Base-by-base conservation (phyloP, 1,284 basidiomycete species). In the Exobasidium cylindrosporum region DNA sequence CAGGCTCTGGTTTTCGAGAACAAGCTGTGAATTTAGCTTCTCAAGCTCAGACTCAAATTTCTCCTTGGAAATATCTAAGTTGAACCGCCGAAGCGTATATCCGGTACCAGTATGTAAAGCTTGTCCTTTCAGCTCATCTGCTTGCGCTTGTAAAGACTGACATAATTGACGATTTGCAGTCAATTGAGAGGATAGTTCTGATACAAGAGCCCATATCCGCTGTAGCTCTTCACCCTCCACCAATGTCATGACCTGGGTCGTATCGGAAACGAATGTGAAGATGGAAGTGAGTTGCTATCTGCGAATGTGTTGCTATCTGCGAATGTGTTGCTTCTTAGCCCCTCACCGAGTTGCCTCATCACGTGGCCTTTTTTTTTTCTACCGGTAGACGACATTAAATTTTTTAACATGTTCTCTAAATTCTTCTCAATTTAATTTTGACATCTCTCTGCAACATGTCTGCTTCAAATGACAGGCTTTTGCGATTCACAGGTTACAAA, bases 21-120 rank as follows among this genome's bases (percentile, higher is more conserved):
- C 87, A 43, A 93, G 87, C 66, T 91, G 89, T 0, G 92, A 91
- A 77, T 93, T 94, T 75, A 87, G 85, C 29, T 90, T 86, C 81
- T 98, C 95, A 3, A 97, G 83, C 79, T 96, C 93, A 1, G 91
- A 91, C 72, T 94, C 89, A 81, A 97, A 97, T 47, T 85, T 83
- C 84, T 97, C 95, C 91, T 86, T 94, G 88, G 43, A 90, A 35
- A 98, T 86, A 79, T 98, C 95, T n/a, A 89, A 86, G 80, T 97
- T 97, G 82, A 91, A 92, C 40, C 96, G 85, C 66, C 92, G 84
- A 47, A 98, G 83, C 0, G 88, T 85, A 79, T 90, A 94, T 1
- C 91, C 92, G 23, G 88, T 87, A 10, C 86, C 87, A 14, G 85
- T 83, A 74, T 92, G 86, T 0, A 86, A 82, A n/a, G 92, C 89